Percentiles rank a stretch among this genome's conserved stretches.
These are phyloP conservation scores for Stentor coeruleus DNA, from an alignment of 73 alveolate genomes.

Conservation along the genomic window DNA sequence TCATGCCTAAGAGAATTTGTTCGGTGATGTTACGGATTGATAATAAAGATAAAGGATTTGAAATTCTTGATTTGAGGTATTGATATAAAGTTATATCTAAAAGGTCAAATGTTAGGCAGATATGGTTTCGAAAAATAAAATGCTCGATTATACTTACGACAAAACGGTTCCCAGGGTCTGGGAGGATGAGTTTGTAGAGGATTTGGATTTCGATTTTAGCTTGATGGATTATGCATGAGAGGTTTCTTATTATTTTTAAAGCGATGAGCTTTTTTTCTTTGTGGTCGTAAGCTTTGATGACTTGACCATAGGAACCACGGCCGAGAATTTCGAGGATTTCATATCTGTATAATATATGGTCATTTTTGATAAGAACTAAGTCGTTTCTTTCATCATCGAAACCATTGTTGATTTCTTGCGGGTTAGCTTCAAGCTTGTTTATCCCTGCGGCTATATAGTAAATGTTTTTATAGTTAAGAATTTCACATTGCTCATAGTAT, in stretches of 20 bases:
- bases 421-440: background rate
- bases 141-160: background rate
- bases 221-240: background rate
- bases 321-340: conserved; percentile 11
- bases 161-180: background rate
- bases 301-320: conserved; percentile 15
- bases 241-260: background rate
- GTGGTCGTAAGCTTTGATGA: conserved; percentile 13
- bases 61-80: background rate
- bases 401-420: background rate
- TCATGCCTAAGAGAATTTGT: background rate
- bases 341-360: background rate
- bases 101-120: background rate
- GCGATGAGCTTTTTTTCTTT: conserved; percentile 19
- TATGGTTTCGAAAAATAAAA: conserved; percentile 14
- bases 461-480: background rate
- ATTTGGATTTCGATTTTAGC: background rate
- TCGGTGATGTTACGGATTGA: background rate
- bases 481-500: background rate
- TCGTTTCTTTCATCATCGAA: conserved; percentile 35
- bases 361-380: background rate
- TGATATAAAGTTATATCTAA: background rate
- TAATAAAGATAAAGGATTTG: background rate
- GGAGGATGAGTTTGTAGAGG: background rate
- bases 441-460: background rate